phyloP scores from a whole-genome alignment of 2,329 filamentous ascomycete species.

The Penicillium sp. region DNA sequence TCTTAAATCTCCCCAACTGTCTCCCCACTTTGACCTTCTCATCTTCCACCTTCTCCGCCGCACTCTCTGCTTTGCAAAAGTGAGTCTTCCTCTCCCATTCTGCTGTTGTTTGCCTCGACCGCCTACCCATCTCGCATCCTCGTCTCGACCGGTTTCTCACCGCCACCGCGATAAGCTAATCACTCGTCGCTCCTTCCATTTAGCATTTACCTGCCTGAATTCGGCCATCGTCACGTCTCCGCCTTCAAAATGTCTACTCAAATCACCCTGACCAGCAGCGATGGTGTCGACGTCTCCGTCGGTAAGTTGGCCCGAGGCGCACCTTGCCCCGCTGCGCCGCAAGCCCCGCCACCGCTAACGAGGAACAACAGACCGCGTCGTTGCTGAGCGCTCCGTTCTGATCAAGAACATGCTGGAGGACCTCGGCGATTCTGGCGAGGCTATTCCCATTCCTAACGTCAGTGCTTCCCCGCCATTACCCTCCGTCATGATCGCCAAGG shows the following conservation, averaged over 20 bases:
- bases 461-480: slow-evolving; percentile 11
- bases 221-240: background rate
- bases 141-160: background rate
- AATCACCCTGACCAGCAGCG: slow-evolving; percentile 55
- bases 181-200: background rate
- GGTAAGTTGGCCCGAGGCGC: slow-evolving; percentile 44
- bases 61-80: background rate
- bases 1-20: background rate
- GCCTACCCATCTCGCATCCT: background rate
- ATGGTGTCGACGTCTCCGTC: slow-evolving; percentile 52
- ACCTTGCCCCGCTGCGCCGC: background rate
- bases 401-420: slow-evolving; percentile 99
- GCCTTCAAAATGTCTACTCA: slow-evolving; percentile 8
- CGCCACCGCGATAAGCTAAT: background rate
- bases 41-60: background rate
- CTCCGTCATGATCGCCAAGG: background rate
- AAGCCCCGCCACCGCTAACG: background rate
- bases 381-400: slow-evolving; percentile 88
- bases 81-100: background rate
- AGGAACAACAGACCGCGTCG: slow-evolving; percentile 65
- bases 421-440: slow-evolving; percentile 65
- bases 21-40: background rate
- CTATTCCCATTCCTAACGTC: slow-evolving; percentile 71
- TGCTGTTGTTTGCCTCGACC: too few relatives aligned
- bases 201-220: too few relatives aligned